Evolutionary conservation across 2,329 filamentous ascomycete genomes (phyloP), one percentile per base, ranked within the genome.

Genomic region (Fusarium pininemorale): DNA sequence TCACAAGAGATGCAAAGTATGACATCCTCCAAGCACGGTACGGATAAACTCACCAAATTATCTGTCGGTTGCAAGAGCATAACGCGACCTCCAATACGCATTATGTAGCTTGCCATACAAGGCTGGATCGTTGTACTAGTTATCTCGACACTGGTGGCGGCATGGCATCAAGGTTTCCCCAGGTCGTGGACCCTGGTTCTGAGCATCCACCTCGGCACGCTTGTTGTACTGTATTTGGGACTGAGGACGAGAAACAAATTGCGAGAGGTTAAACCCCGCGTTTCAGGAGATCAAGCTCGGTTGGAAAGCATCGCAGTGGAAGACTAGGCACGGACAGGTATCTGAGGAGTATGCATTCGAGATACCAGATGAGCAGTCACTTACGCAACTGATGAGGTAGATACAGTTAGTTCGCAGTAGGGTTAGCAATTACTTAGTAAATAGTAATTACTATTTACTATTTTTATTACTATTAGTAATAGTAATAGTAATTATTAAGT

Each of bases 111-210:
- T 57, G 45, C 41, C 37, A 24, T 41, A 26, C 32, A 53, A 41
- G 38, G 39, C 57, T 47, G 38, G 60, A 50, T 35, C 48, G 24
- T 30, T 35, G 22, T 28, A 53, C 61, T 35, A 35, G 32, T 35
- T 28, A 47, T 66, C 41, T 57, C 63, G 70, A 67, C 70, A 67
- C 67, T 69, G 66, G 44, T 41, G 50, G 38, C 37, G 57, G 22
- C 51, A 67, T 68, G 50, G 42, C 63, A 58, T 58, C 41, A 58
- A 74, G 75, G 72, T 75, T 71, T 75, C 63, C 72, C 75, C 62
- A 55, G 74, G 60, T 44, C 30, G 39, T 55, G 24, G 50, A 37
- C 70, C 64, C 70, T 62, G 61, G 51, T 45, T 45, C 69, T 74
- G 57, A 54, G 61, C 66, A 73, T 72, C 64, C 58, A 63, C 61